Conservation (phyloP, 2,329 filamentous ascomycete species). For the Aspergillus bombycis region DNA sequence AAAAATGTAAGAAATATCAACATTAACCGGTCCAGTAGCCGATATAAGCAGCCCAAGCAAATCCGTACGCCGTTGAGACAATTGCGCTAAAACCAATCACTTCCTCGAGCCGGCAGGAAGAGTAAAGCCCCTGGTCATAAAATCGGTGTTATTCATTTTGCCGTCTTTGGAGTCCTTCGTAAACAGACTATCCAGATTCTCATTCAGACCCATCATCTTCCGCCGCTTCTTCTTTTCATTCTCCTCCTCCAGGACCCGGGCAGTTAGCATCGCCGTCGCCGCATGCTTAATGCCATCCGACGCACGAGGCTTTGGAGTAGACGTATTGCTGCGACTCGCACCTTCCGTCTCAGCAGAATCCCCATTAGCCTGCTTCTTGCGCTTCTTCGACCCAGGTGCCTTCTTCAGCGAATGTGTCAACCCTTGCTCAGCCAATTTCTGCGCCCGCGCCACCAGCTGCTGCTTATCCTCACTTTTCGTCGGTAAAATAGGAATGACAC, state of each 20-base stretch:
- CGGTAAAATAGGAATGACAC: constrained; percentile 82
- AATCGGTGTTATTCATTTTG: constrained; percentile 52
- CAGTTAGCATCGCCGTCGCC: constrained; percentile 81
- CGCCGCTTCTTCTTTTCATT: constrained; percentile 78
- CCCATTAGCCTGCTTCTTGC: constrained; percentile 68
- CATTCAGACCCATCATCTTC: constrained; percentile 67
- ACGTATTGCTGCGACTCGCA: constrained; percentile 32
- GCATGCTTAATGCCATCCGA: constrained; percentile 79
- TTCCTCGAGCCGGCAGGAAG: constrained; percentile 50
- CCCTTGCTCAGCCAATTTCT: constrained; percentile 70
- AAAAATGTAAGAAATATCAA: neutral
- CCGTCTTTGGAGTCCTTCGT: constrained; percentile 48
- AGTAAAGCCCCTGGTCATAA: constrained; percentile 62
- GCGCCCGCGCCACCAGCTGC: constrained; percentile 66
- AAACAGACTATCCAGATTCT: constrained; percentile 60
- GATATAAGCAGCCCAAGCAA: constrained; percentile 8
- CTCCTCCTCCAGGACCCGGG: constrained; percentile 84
- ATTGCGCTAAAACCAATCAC: constrained; percentile 22
- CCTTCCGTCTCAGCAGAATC: constrained; percentile 16
- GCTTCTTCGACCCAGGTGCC: constrained; percentile 66
- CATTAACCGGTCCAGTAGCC: constrained; percentile 14
- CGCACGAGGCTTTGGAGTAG: constrained; percentile 36
- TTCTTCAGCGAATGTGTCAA: constrained; percentile 90
- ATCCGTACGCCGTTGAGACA: constrained; percentile 6
- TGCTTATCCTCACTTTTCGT: constrained; percentile 70